Conservation (phyloP, 1,139 yeast species). For the Kodamaea fungicola region DNA sequence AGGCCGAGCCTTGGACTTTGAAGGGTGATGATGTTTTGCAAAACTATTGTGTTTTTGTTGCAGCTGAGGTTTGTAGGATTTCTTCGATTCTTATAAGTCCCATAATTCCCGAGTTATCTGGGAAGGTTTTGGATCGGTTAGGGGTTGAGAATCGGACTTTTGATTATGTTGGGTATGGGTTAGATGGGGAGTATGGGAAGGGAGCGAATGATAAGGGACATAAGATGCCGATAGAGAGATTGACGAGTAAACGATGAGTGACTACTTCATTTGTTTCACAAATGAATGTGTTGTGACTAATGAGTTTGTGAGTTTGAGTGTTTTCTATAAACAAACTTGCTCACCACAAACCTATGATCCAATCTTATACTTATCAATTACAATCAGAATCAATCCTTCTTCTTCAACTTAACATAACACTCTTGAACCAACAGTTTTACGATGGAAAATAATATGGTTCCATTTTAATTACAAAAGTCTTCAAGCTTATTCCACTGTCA, state of each 20-base stretch:
- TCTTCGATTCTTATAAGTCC: slow-evolving; percentile 66
- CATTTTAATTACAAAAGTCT: too few species aligned
- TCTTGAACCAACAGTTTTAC: too few species aligned
- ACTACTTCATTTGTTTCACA: too few species aligned
- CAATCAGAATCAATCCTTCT: too few species aligned
- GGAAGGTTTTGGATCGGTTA: slow-evolving; percentile 59
- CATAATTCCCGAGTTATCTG: slow-evolving; percentile 64
- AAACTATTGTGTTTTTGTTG: slow-evolving; percentile 55
- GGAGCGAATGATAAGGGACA: slow-evolving; percentile 29
- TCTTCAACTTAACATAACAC: too few species aligned
- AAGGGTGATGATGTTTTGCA: slow-evolving; percentile 26
- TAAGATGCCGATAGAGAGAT: slow-evolving; percentile 23
- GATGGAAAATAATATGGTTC: too few species aligned
- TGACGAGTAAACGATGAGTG: slow-evolving; percentile 9
- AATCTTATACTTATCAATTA: too few species aligned
- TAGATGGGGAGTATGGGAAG: slow-evolving; percentile 47
- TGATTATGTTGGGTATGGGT: slow-evolving; percentile 38
- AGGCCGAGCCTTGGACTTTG: slow-evolving; percentile 57
- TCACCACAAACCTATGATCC: too few species aligned
- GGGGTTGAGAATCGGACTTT: slow-evolving; percentile 49
- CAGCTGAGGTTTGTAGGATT: slow-evolving; percentile 71
- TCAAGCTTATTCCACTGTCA: too few species aligned
- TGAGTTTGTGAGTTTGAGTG: too few species aligned
- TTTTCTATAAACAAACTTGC: too few species aligned
- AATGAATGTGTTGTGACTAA: too few species aligned